Base-by-base conservation (phyloP, 2,329 filamentous ascomycete species). In the Ceratocystis diversiconidia region DNA sequence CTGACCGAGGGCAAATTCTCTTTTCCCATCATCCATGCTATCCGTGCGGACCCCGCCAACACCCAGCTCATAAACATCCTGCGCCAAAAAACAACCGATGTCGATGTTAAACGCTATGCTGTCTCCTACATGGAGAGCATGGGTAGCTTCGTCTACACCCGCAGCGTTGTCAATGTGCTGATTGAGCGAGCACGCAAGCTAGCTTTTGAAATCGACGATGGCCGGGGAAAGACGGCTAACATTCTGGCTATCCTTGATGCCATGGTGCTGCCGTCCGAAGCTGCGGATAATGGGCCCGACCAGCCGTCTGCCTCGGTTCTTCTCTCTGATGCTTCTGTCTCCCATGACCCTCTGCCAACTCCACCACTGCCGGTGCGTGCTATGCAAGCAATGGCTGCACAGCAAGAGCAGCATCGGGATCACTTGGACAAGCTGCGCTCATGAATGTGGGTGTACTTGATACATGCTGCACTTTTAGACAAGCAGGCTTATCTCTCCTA, bases 1-100 rank as follows among this genome's bases (percentile, higher is more conserved):
- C 77, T 97, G 71, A 96, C 91, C 0, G 94, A 97, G 77, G 92
- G 92, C 69, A 97, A 97, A 80, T 96, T 96, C 78, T 92, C 88
- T 30, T 96, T 96, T 74, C 91, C 92, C 50, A 86, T 97, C 71
- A 96, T 97, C 71, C 92, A 97, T 77, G 88, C 88, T 74, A 95
- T 97, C 70, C 88, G 89, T 68, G 78, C 87, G 67, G 83, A 91
- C 73, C 89, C 84, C 19, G 76, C 78, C 36, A 89, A 91, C 73
- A 79, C 88, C 70, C 87, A 95, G 72, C 82, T 99, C 65, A 83
- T 96, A 74, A 96, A 94, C 73, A 96, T 97, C 65, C 79, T 97
- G 52, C 90, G 90, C 75, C 92, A 96, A 75, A 92, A 91, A 76
- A 91, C 92, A 0, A 82, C 80, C 22, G 88, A 96, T 71, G 85